Evolutionary conservation across 805 yeast species (phyloP), one percentile per base, ranked within the genome.

Genomic region (Helenozyma rhizophorensis): DNA sequence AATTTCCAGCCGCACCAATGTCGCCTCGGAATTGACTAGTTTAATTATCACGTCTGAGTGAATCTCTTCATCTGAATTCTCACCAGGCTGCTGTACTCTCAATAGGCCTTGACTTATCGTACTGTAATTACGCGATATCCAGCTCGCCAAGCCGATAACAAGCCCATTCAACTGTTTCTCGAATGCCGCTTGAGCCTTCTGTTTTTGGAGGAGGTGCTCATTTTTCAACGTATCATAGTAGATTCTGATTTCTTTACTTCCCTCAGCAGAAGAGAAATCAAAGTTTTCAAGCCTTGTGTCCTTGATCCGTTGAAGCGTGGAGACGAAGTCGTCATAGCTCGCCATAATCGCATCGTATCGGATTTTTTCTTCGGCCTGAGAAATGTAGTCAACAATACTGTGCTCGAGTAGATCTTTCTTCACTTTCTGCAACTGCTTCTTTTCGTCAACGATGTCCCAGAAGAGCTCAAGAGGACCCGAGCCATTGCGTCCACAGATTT

Each of bases 391-490:
- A 4, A 68, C 55, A 18, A 80, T 45, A 5, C 71, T 53, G 41
- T 72, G 78, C 31, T 73, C 72, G 1, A 78, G 72, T 25, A 80
- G 56, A 32, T 80, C 85, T 33, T 74, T 74, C 49, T 78, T 76
- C 14, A 78, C 76, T 38, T 70, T 72, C 27, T 83, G 51, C 2
- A 66, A 48, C 33, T 78, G 72, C 21, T 71, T 68, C 45, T 76
- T 78, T 35, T 75, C 80, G 44, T 82, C 88, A 3, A 82, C 68
- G 0, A 72, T 48, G 53, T 88, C 95, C 74, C 85, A 73, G 53
- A 82, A 87, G 25, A 84, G 56, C 42, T 87, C 95, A 25, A 80
- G 50, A 1, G 95, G 82, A 1, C 78, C 70, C 0, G 96, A 86
- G 0, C 96, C 95, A 27, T 73, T 66, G 33, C 88, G 69, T 0